Evolutionary conservation across 2,329 filamentous ascomycete species (phyloP).

Genomic region (Hypoxylon sp.): DNA sequence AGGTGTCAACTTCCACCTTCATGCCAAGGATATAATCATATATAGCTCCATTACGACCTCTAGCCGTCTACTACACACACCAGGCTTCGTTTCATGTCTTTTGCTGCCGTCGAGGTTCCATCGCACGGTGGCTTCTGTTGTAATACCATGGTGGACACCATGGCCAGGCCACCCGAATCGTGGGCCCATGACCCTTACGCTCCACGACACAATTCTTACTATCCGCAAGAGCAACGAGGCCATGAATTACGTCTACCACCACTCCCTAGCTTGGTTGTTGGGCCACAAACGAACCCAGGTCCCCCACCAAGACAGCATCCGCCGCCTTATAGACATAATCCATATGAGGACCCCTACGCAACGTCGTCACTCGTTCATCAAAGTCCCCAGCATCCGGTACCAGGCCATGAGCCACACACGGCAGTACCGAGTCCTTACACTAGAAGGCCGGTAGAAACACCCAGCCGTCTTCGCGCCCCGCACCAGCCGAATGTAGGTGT

Average conservation of each 20-base stretch:
- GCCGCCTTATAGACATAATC: conserved; percentile 39
- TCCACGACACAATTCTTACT: conserved; percentile 49
- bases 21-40: conserved; percentile 33
- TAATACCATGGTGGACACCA: conserved; percentile 54
- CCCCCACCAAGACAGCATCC: conserved; percentile 44
- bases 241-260: conserved; percentile 50
- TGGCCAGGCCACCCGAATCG: conserved; percentile 52
- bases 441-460: conserved; percentile 41
- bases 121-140: conserved; percentile 45
- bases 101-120: conserved; percentile 46
- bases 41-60: conserved; percentile 42
- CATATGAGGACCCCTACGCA: conserved; percentile 46
- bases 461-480: conserved; percentile 41
- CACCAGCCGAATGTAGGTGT: conserved; percentile 45
- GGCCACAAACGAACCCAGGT: conserved; percentile 41
- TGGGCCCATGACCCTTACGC: conserved; percentile 51
- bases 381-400: conserved; percentile 41
- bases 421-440: conserved; percentile 37
- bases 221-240: conserved; percentile 47
- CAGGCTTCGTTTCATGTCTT: conserved; percentile 42
- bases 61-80: conserved; percentile 22
- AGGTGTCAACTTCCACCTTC: conserved; percentile 21
- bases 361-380: conserved; percentile 44
- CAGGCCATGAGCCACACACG: conserved; percentile 35
- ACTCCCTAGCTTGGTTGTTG: conserved; percentile 49